Evolutionary conservation across 2,329 filamentous ascomycete species (phyloP), one percentile per base, ranked within the genome.

Genomic region (Epichloe glyceriae): DNA sequence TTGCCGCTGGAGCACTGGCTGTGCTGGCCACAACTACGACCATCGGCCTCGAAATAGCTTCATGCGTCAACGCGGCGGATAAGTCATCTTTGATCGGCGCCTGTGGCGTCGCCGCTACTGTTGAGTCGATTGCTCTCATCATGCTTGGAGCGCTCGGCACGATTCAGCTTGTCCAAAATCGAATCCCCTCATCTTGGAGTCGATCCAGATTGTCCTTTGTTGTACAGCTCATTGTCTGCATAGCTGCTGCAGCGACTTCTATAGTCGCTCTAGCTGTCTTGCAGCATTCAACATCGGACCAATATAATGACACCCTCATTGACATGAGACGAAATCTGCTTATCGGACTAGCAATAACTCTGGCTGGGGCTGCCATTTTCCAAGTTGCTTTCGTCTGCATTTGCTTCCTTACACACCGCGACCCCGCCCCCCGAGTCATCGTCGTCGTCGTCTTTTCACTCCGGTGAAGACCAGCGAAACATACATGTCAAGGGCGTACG

Each of bases 401-500:
- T 26, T 69, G 73, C 56, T 73, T 74, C 54, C 56, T 74, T 34
- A 53, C 63, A 35, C 63, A 61, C 20, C 67, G 72, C 26, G 51
- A 63, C 2, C 56, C 59, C n/a, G 58, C 58, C 26, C 26, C 3
- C 40, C 34, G 48, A 46, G 10, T 14, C 30, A 30, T 26, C 46
- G 11, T 38, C 59, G 3, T 53, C 62, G 37, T 60, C 64, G 40
- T 59, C 63, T 10, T 30, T 30, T 34, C 61, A 62, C 33, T 62
- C 65, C 8, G 64, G 67, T 14, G 51, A 51, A 10, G 54, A 58
- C 10, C 46, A 38, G 17, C 49, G 50, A 46, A 52, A 46, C n/a
- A 38, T 54, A 44, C 59, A 70, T n/a, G 63, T 78, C 56, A 80
- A 79, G 62, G 67, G 75, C 4, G 68, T 79, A 19, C 73, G 70